These are phyloP conservation scores for Eucalyptus regnans DNA, from an alignment of 345 rosid genomes.

Conservation along the genomic window DNA sequence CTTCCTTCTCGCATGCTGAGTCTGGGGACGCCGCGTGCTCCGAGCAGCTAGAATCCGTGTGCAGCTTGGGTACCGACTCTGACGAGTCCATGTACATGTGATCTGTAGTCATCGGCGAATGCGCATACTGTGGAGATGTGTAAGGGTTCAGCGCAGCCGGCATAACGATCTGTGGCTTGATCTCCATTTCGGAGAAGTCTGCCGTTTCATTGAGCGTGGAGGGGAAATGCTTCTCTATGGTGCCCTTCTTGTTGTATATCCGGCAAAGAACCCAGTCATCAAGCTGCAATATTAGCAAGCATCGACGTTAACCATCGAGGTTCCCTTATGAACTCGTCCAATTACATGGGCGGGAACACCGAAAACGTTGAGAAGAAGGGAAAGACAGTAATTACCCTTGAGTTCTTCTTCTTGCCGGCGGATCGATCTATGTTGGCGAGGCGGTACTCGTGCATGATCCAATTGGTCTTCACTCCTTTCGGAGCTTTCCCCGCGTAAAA, in stretches of 20 bases:
- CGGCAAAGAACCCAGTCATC: conserved; percentile 87
- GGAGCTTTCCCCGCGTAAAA: conserved; percentile 88
- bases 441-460: conserved; percentile 99
- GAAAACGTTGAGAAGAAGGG: not conserved
- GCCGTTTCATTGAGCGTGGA: conserved; percentile 1
- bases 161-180: conserved; percentile 18
- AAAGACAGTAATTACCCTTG: conserved; percentile 36
- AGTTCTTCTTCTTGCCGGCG: conserved; percentile 44
- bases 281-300: conserved; percentile 29
- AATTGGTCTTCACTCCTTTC: conserved; percentile 74
- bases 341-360: not conserved
- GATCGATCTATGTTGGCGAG: conserved; percentile 82
- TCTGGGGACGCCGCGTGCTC: conserved; percentile 55
- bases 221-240: conserved; percentile 35
- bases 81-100: conserved; percentile 28
- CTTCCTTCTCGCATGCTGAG: conserved; percentile 39
- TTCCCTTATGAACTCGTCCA: not conserved
- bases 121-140: not conserved
- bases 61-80: conserved; percentile 35
- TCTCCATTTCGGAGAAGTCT: conserved; percentile 8
- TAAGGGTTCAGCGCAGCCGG: not conserved
- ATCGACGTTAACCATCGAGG: not conserved
- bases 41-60: conserved; percentile 56
- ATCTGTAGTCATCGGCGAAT: not conserved
- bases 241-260: conserved; percentile 78